phyloP scores from a whole-genome alignment of 78 protist species.

The Chrysochromulina tobinii region DNA sequence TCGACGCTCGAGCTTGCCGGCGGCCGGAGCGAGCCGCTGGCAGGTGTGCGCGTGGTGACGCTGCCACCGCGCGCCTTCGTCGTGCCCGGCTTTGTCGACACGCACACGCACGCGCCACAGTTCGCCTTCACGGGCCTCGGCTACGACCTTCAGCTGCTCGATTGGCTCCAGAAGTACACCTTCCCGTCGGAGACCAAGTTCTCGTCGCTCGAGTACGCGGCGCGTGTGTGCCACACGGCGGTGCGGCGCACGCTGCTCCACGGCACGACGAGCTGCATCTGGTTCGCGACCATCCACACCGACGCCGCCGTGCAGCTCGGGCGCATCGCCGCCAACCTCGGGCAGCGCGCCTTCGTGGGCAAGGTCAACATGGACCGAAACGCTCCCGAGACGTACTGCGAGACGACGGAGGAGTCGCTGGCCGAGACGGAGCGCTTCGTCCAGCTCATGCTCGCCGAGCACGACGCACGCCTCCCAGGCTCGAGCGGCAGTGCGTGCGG shows the following conservation, averaged over 20 bases:
- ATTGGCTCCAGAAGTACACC: slow-evolving; percentile 89
- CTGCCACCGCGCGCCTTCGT: slow-evolving; percentile 46
- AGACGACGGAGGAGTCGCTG: slow-evolving; percentile 64
- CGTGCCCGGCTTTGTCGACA: slow-evolving; percentile 87
- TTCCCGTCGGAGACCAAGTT: slow-evolving; percentile 76
- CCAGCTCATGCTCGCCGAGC: not conserved
- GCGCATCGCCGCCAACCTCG: slow-evolving; percentile 38
- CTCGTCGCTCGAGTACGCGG: slow-evolving; percentile 67
- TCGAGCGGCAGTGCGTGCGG: not conserved
- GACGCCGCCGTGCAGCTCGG: slow-evolving; percentile 66
- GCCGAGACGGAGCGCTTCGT: slow-evolving; percentile 53
- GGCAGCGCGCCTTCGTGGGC: slow-evolving; percentile 88
- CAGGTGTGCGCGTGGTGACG: not conserved
- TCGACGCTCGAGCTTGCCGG: no score
- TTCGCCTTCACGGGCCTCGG: slow-evolving; percentile 78
- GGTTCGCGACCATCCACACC: slow-evolving; percentile 84
- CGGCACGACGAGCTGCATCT: slow-evolving; percentile 84
- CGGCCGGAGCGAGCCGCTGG: no score
- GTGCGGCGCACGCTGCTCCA: slow-evolving; percentile 58
- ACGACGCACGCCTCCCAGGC: no score
- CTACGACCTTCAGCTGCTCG: slow-evolving; percentile 72
- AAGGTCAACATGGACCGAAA: slow-evolving; percentile 83
- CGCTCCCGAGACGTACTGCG: slow-evolving; percentile 81
- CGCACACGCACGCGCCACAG: slow-evolving; percentile 91
- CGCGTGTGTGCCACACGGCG: slow-evolving; percentile 54